Conservation (phyloP, 2,329 filamentous ascomycete species). For the Zopfia rhizophila region DNA sequence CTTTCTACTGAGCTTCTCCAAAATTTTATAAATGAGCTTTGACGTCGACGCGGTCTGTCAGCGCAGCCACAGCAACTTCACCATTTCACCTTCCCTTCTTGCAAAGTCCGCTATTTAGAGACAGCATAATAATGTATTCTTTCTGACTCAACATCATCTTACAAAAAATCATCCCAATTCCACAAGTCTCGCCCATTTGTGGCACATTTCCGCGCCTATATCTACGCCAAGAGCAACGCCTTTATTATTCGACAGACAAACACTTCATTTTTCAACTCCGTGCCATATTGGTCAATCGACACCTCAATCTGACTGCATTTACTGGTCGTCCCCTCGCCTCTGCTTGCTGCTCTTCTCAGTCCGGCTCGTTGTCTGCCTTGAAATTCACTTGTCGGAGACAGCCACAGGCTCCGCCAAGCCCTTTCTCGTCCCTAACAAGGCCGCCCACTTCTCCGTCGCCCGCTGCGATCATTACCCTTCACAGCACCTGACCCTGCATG, state of each 20-base stretch:
- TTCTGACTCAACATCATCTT: no score
- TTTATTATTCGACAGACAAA: constrained; percentile 10
- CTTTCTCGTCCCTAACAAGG: neutral
- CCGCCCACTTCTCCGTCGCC: neutral
- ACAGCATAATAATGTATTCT: no score
- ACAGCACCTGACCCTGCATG: constrained; percentile 39
- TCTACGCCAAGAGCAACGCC: constrained; percentile 13
- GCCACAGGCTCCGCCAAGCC: neutral
- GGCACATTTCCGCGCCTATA: neutral
- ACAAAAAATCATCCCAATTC: no score
- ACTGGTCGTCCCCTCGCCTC: neutral
- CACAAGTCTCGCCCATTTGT: no score
- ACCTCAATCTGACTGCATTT: neutral
- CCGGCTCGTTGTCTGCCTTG: constrained; percentile 5
- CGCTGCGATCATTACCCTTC: constrained; percentile 37
- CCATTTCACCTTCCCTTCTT: neutral
- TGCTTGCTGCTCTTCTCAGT: constrained; percentile 21
- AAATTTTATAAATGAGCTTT: constrained; percentile 35
- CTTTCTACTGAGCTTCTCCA: constrained; percentile 29
- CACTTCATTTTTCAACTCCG: no score
- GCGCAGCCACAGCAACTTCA: constrained; percentile 1
- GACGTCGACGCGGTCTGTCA: constrained; percentile 19
- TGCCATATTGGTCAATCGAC: no score
- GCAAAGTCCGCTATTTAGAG: neutral
- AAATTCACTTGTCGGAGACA: constrained; percentile 1